Conservation (phyloP, 345 rosid species). For the Psidium guajava region DNA sequence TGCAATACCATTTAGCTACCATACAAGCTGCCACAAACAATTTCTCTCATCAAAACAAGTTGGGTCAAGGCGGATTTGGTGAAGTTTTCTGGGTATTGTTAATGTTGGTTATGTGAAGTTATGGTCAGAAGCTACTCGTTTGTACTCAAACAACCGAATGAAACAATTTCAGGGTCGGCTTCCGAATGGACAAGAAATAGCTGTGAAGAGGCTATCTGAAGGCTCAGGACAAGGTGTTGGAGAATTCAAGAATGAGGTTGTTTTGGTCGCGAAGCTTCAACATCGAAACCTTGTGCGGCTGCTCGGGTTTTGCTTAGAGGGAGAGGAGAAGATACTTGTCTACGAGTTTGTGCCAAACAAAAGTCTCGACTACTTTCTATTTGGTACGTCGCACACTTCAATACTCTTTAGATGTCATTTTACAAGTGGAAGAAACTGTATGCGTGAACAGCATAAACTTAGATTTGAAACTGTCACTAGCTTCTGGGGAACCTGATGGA, state of each 20-base stretch:
- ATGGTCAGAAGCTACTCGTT: neutral
- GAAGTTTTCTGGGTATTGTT: constrained; percentile 46
- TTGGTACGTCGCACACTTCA: neutral
- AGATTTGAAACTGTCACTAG: no score
- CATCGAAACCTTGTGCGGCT: constrained; percentile 41
- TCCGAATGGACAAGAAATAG: constrained; percentile 23
- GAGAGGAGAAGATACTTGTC: constrained; percentile 34
- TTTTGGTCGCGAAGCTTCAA: constrained; percentile 30
- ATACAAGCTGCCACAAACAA: constrained; percentile 38
- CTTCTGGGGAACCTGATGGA: neutral
- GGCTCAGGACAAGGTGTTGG: neutral
- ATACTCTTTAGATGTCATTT: neutral
- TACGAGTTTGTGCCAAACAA: constrained; percentile 37
- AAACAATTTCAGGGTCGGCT: constrained; percentile 21
- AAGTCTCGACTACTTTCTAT: constrained; percentile 32
- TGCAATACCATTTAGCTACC: constrained; percentile 25
- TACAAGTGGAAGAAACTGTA: neutral
- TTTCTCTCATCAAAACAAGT: constrained; percentile 37
- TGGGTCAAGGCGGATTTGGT: constrained; percentile 73
- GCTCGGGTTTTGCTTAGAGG: constrained; percentile 32
- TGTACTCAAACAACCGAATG: neutral
- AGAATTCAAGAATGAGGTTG: constrained; percentile 34
- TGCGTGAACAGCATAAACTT: neutral
- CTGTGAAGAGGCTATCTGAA: constrained; percentile 16
- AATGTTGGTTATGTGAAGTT: neutral